phyloP scores from a whole-genome alignment of 208 protist genomes.

The Trypanosoma scelopori region DNA sequence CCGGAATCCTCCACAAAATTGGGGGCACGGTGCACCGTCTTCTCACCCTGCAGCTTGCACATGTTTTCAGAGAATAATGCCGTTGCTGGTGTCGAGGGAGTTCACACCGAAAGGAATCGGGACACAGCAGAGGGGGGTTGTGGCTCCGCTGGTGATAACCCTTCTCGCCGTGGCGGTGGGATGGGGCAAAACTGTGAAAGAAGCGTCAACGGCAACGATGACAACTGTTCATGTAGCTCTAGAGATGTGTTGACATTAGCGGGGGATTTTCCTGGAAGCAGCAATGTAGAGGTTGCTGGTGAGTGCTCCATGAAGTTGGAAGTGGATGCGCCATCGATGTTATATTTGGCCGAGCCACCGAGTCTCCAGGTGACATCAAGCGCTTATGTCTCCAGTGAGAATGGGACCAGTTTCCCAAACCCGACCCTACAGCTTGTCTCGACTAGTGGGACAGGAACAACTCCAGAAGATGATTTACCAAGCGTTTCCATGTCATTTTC shows the following conservation, averaged over 20 bases:
- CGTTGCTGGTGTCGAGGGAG: not conserved
- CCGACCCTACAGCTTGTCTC: not conserved
- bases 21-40: too few species aligned
- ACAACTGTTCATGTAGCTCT: too few species aligned
- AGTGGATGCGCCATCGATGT: not conserved
- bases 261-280: too few species aligned
- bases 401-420: not conserved
- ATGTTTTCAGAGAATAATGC: not conserved
- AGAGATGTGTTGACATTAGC: too few species aligned
- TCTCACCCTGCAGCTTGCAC: not conserved
- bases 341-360: not conserved
- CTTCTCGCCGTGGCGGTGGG: too few species aligned
- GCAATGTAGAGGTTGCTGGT: too few species aligned
- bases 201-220: too few species aligned
- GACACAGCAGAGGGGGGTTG: too few species aligned
- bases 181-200: too few species aligned
- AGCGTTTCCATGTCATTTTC: conserved; percentile 11
- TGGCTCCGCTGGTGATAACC: too few species aligned
- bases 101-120: not conserved
- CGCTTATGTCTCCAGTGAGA: not conserved
- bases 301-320: too few species aligned
- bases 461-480: not conserved
- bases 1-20: not conserved
- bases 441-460: not conserved
- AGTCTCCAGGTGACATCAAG: not conserved